Evolutionary conservation across 371 early-diverging fungal species (phyloP).

Genomic region (Mortierella sp.): DNA sequence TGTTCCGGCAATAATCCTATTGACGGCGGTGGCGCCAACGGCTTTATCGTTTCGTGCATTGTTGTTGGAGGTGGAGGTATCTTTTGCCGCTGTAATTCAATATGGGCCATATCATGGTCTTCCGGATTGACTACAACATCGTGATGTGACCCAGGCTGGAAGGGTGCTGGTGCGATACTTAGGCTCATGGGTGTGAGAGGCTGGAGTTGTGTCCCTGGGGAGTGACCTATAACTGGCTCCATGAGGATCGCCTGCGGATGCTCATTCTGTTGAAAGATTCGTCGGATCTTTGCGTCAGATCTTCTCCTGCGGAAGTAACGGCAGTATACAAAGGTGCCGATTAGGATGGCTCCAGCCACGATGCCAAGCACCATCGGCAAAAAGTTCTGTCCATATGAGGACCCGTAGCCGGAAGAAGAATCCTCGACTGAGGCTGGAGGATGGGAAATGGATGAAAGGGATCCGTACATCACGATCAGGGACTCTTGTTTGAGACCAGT

Average conservation of each 20-base stretch:
- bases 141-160: neutral
- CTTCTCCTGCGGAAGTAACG: constrained; percentile 7
- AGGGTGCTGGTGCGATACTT: neutral
- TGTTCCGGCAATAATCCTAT: neutral
- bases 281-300: constrained; percentile 8
- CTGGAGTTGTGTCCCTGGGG: neutral
- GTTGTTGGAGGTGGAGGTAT: constrained; percentile 12
- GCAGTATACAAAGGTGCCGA: neutral
- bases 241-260: neutral
- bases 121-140: neutral
- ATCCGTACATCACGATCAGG: no score
- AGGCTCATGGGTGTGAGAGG: neutral
- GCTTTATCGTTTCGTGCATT: neutral
- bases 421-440: no score
- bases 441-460: no score
- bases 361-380: no score
- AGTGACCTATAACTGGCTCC: neutral
- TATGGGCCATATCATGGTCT: constrained; percentile 21
- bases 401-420: no score
- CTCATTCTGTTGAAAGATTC: constrained; percentile 9
- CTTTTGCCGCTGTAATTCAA: constrained; percentile 20
- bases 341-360: neutral
- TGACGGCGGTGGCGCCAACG: constrained; percentile 10
- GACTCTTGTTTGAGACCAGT: neutral
- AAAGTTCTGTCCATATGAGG: no score